Base-by-base conservation (phyloP, 352 stramenopile genomes). In the Phytopythium litorale region DNA sequence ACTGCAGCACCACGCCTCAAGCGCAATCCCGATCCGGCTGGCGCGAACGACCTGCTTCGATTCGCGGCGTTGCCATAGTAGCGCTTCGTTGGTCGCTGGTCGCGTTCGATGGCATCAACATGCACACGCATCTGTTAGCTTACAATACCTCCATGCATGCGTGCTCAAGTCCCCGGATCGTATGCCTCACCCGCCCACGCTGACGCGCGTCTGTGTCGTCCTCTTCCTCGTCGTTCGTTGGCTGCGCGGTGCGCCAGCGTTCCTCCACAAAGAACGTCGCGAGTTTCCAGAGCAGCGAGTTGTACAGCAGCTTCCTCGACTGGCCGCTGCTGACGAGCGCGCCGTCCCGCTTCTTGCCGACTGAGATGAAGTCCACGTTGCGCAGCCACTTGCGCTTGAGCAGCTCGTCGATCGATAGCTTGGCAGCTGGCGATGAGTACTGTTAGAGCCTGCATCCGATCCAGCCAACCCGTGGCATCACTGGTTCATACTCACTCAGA, bases 351-450 rank as follows among this genome's bases (percentile, higher is more conserved):
- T 72, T 80, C 18, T 73, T 70, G 3, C 66, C 45, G 18, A 74
- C 63, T 6, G 76, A 79, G 37, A 89, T 58, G 57, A 89, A 89
- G 40, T 82, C 73, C 16, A 89, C 60, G 38, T 79, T 67, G 13
- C 80, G 76, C 16, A 89, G 59, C 80, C 80, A 89, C 49, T 80
- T 82, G 28, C 72, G 71, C 25, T 70, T 65, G 32, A 83, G 57
- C 13, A 89, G 57, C 19, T 84, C 69, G 33, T 70, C 65, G 13
- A 81, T 72, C 23, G 60, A 74, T 12, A 67, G 62, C 45, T 69
- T 75, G n/a, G 63, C 67, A 15, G 65, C 75, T 84, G 56, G 28
- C 28, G 28, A 32, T 4, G 28, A 32, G 28, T 32, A 32, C 28
- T 32, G 28, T 32, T 32, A 32, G 28, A 32, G 28, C 28, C 28